Conservation (phyloP, 1,284 basidiomycete species). For the Rugosomyces carneus region DNA sequence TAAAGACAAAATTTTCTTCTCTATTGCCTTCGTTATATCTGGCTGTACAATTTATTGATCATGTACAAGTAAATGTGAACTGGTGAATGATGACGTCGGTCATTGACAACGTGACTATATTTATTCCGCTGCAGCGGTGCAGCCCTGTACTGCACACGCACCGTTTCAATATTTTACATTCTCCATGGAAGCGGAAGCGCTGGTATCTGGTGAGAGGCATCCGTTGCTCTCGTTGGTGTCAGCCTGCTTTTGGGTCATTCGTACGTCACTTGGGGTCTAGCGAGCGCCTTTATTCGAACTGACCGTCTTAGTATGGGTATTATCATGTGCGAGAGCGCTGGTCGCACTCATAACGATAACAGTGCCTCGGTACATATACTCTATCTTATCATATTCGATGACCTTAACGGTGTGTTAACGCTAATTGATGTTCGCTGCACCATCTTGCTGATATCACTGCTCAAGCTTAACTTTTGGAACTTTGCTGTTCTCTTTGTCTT, state of each 20-base stretch:
- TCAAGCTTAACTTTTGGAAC: constrained; percentile 82
- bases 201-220: constrained; percentile 31
- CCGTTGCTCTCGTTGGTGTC: constrained; percentile 72
- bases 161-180: too few species aligned
- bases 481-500: constrained; percentile 72
- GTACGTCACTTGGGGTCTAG: constrained; percentile 39
- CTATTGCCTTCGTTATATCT: too few species aligned
- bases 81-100: too few species aligned
- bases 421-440: neutral
- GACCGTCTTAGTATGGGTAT: constrained; percentile 58
- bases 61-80: too few species aligned
- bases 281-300: neutral
- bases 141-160: too few species aligned
- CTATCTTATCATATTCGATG: constrained; percentile 82
- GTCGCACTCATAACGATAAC: constrained; percentile 77
- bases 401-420: constrained; percentile 65
- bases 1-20: too few species aligned
- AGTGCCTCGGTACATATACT: constrained; percentile 69
- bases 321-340: constrained; percentile 68
- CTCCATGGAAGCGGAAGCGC: constrained; percentile 31
- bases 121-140: too few species aligned
- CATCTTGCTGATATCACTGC: neutral
- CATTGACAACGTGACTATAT: too few species aligned
- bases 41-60: too few species aligned
- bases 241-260: constrained; percentile 79